A percentile compares a stretch with the other conserved stretches of the same genome.
Conservation (phyloP, 306 rosid species). For the Cucumis cinereus region DNA sequence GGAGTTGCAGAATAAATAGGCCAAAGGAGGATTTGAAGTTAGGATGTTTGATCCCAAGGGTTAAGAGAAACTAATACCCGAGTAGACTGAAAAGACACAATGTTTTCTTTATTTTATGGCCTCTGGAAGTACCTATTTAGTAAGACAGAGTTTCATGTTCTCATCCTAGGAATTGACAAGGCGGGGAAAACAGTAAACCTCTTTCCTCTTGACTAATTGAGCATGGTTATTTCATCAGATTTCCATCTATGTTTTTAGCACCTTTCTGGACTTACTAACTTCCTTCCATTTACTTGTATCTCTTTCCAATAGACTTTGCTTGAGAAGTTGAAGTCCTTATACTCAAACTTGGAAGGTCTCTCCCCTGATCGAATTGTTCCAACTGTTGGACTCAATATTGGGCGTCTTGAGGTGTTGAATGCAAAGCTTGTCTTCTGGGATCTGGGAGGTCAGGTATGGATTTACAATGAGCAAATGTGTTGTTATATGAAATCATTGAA, state of each 20-base stretch:
- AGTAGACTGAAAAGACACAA: constrained; percentile 21
- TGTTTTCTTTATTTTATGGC: constrained; percentile 93
- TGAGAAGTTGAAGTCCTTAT: constrained; percentile 81
- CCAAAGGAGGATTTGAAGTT: constrained; percentile 14
- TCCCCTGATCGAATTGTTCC: constrained; percentile 97
- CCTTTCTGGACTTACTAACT: not conserved
- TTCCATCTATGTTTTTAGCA: not conserved
- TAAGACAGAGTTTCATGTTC: constrained; percentile 91
- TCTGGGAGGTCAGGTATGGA: constrained; percentile 95
- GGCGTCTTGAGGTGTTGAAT: constrained; percentile 76
- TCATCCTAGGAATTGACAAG: constrained; percentile 94
- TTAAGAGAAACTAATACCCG: constrained; percentile 15
- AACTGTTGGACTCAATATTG: constrained; percentile 96
- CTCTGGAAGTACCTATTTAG: constrained; percentile 85
- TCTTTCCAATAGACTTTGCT: constrained; percentile 54
- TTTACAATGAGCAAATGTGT: not conserved
- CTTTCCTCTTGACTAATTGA: constrained; percentile 11
- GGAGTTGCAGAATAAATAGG: constrained; percentile 15
- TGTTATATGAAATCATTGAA: not conserved
- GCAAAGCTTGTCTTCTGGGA: constrained; percentile 94
- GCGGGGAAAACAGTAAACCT: constrained; percentile 90
- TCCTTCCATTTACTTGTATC: not conserved
- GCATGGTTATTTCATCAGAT: not conserved
- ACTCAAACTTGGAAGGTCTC: constrained; percentile 74
- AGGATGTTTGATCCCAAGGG: constrained; percentile 33